Base-by-base conservation (phyloP, 1,284 basidiomycete genomes). In the Vanrija humicola region DNA sequence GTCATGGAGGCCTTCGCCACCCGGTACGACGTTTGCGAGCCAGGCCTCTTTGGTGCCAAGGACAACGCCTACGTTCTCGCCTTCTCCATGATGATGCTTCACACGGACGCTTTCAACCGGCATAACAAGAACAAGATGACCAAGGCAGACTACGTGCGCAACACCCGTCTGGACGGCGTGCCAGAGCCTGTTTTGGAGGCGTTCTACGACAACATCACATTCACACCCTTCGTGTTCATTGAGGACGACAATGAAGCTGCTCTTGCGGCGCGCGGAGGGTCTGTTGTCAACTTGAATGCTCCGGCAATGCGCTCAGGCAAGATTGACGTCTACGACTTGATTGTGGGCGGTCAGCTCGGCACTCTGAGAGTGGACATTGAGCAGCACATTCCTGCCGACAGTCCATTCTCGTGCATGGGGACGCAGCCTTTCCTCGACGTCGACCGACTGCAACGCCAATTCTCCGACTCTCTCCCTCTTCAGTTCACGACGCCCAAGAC, bases 61-160 rank as follows among this genome's bases (percentile, higher is more conserved):
- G 94, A 98, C 69, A 90, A 96, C 68, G 88, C 94, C 6, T 98
- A 98, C 77, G 89, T 98, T 46, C 80, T 99, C 43, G 90, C 95
- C 14, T 99, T 98, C 77, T 97, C 95, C 65, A 80, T 98, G 68
- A 96, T 99, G 73, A 98, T 99, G 93, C 81, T 99, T 45, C 94
- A 98, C 72, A 98, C 96, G 12, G 95, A 98, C 71, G 89, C 88
- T 1, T 98, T 98, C 81, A 98, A 98, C 78, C 90, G 88, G 76
- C 92, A 90, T 63, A 98, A 97, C 77, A 97, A 91, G 77, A 86
- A 87, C 61, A 98, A 98, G 79, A 98, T 99, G 96, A 86, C 88
- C 34, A 96, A 94, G 72, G 80, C 84, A 2, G 93, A 95, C 68
- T 97, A 97, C 69, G 81, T 96, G 61, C 89, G 86, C 77, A 97